A percentile compares a stretch with the other conserved stretches of the same genome.
These are phyloP conservation scores for Stephania japonica DNA, from an alignment of 164 flowering plant species.

Conservation along the genomic window DNA sequence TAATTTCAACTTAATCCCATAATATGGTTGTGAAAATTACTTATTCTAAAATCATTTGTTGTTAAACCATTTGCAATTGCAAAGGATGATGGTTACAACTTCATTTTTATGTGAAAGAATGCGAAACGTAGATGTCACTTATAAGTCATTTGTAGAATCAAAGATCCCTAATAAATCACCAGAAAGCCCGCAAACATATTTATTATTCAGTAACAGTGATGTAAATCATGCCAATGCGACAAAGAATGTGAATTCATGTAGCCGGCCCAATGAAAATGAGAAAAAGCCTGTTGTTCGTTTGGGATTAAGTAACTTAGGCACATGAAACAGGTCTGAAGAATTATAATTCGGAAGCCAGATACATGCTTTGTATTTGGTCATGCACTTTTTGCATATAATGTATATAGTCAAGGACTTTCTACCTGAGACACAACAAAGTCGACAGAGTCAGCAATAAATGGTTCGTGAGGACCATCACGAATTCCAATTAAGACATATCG, in stretches of 20 bases:
- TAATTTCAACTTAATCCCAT: not conserved
- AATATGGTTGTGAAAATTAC: not conserved
- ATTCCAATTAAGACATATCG: slow-evolving; percentile 85
- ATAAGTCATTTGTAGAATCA: not conserved
- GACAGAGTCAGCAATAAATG: slow-evolving; percentile 96
- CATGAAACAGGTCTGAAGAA: not conserved
- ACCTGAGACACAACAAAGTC: slow-evolving; percentile 99
- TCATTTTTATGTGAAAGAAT: no score
- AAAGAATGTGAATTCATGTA: not conserved
- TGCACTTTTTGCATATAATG: not conserved
- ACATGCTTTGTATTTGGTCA: not conserved
- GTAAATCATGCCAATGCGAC: not conserved
- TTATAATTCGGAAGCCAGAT: no score
- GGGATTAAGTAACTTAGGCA: not conserved
- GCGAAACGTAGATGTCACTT: not conserved
- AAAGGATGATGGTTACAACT: no score
- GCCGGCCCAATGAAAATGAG: no score
- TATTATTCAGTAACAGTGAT: not conserved
- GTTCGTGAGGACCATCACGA: slow-evolving; percentile 96
- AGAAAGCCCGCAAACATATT: not conserved
- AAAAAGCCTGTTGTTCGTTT: not conserved
- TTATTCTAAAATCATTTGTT: no score
- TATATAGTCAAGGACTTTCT: slow-evolving; percentile 8
- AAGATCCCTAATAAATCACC: not conserved
- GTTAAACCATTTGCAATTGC: no score